Evolutionary conservation across 2,329 filamentous ascomycete species (phyloP).

Genomic region (Pyrenophora tritici-repentis): DNA sequence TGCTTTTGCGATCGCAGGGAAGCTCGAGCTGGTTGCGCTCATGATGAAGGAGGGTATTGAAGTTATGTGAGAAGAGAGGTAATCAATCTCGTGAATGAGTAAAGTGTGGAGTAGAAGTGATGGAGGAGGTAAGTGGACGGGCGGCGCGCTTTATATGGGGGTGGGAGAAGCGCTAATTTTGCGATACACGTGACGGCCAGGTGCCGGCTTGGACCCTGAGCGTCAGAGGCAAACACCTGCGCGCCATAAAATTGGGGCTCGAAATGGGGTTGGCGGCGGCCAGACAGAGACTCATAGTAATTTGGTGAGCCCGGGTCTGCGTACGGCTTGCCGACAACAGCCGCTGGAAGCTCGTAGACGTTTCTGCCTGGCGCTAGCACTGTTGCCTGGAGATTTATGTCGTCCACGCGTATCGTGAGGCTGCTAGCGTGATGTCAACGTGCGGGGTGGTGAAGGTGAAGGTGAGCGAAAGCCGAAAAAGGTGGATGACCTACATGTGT

Average conservation of each 20-base stretch:
- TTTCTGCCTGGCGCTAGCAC: slow-evolving; percentile 8
- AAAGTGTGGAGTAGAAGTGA: neutral
- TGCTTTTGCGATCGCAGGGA: neutral
- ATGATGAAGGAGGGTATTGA: neutral
- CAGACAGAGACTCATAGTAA: slow-evolving; percentile 14
- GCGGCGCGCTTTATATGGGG: slow-evolving; percentile 10
- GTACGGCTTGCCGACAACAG: slow-evolving; percentile 6
- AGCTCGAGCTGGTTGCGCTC: neutral
- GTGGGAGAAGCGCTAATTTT: neutral
- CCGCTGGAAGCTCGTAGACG: slow-evolving; percentile 4
- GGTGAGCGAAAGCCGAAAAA: no score
- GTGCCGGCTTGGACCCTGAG: neutral
- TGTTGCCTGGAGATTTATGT: neutral
- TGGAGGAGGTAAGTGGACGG: neutral
- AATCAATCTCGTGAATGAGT: neutral
- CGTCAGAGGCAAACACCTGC: neutral
- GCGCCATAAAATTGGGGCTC: slow-evolving; percentile 5
- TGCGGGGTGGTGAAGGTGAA: no score
- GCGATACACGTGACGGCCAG: neutral
- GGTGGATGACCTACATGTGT: no score
- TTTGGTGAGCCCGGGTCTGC: slow-evolving; percentile 15
- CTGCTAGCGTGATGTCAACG: neutral
- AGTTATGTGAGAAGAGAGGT: neutral
- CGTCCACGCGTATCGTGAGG: neutral
- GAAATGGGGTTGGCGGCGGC: slow-evolving; percentile 10